Evolutionary conservation across 768 basidiomycete species (phyloP).

Genomic region (Paxillus ammoniavirescens): DNA sequence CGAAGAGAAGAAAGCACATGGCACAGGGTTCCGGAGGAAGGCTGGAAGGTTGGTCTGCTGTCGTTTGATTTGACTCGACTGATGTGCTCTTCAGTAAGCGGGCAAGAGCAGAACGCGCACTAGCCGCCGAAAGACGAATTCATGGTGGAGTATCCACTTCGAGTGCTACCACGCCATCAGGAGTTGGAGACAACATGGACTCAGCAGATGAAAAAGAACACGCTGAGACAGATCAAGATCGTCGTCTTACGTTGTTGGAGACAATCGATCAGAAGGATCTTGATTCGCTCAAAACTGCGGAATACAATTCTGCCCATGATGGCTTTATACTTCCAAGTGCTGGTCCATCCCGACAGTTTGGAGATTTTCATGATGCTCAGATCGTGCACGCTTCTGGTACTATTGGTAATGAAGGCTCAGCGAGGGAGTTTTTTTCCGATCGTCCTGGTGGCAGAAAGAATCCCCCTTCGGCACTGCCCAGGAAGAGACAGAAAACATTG

Average conservation of each 20-base stretch:
- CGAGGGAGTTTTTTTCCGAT: neutral
- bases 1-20: constrained; percentile 39
- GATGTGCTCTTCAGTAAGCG: constrained; percentile 54
- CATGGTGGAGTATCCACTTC: constrained; percentile 29
- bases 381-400: neutral
- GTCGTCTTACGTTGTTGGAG: constrained; percentile 51
- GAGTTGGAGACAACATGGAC: constrained; percentile 32
- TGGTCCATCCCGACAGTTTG: neutral
- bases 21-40: constrained; percentile 69
- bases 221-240: constrained; percentile 43
- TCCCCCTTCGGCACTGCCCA: constrained; percentile 2
- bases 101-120: constrained; percentile 74
- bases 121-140: constrained; percentile 68
- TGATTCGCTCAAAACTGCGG: constrained; percentile 40
- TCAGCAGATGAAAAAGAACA: constrained; percentile 41
- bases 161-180: constrained; percentile 14
- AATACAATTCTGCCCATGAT: constrained; percentile 48
- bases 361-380: constrained; percentile 1
- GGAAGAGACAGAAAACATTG: constrained; percentile 19
- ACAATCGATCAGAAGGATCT: constrained; percentile 45
- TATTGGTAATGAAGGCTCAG: neutral
- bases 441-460: neutral
- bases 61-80: neutral
- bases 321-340: constrained; percentile 46
- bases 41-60: constrained; percentile 53